phyloP scores from a whole-genome alignment of 2,329 filamentous ascomycete genomes.

The Nemania sp. region DNA sequence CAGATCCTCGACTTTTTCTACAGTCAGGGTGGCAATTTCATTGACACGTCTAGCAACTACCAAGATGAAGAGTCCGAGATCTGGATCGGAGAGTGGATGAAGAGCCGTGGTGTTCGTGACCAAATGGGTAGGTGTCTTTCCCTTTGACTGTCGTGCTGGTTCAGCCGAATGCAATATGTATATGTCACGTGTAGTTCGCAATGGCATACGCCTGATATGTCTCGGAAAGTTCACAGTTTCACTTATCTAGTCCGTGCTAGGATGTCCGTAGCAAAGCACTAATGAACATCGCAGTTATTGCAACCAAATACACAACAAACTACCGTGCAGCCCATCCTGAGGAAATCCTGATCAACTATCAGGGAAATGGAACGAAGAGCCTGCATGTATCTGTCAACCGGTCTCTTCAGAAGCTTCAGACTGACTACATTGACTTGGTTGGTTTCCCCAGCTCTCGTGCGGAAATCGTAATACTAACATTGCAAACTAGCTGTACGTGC shows the following conservation, averaged over 20 bases:
- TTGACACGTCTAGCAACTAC: conserved; percentile 79
- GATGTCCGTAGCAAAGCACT: conserved; percentile 12
- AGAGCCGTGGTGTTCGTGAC: conserved; percentile 71
- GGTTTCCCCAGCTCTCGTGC: conserved; percentile 31
- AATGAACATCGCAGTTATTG: conserved; percentile 63
- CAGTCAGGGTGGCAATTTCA: conserved; percentile 75
- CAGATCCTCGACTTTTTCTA: conserved; percentile 75
- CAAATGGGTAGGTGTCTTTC: conserved; percentile 64
- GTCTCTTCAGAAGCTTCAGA: conserved; percentile 72
- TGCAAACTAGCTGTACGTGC: conserved; percentile 64
- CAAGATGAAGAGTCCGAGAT: conserved; percentile 71
- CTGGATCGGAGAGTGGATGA: conserved; percentile 80
- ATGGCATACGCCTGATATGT: background rate
- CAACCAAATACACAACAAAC: conserved; percentile 75
- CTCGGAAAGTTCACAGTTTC: too few relatives aligned
- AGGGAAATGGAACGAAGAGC: conserved; percentile 72
- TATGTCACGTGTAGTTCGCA: background rate
- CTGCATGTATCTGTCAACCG: conserved; percentile 66
- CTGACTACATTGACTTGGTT: conserved; percentile 76
- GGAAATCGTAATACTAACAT: conserved; percentile 33
- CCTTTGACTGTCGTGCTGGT: background rate
- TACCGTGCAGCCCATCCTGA: conserved; percentile 59
- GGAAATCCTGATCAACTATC: conserved; percentile 63
- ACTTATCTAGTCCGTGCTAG: too few relatives aligned
- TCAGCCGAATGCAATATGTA: background rate